A percentile compares a stretch with the other conserved stretches of the same genome.
These are phyloP conservation scores for Talaromyces sp. DNA, from an alignment of 2,329 filamentous ascomycete genomes.

Conservation along the genomic window DNA sequence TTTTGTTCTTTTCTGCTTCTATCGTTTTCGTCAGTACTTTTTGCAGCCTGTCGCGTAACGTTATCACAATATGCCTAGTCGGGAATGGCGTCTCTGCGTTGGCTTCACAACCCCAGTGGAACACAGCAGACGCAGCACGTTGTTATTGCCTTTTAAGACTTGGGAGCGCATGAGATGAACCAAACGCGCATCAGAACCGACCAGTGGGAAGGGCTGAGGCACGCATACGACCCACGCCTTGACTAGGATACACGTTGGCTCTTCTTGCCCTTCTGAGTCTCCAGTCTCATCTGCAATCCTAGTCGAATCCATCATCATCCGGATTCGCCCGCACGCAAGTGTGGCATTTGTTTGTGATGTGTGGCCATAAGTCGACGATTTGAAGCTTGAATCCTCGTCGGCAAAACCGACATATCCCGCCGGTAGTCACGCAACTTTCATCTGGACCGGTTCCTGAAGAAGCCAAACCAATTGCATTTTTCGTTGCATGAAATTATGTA, in stretches of 20 bases:
- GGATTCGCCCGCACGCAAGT: slow-evolving; percentile 4
- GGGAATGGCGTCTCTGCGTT: neutral
- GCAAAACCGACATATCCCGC: neutral
- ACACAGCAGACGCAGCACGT: slow-evolving; percentile 8
- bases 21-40: slow-evolving; percentile 6
- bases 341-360: neutral
- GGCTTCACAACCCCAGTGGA: neutral
- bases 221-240: slow-evolving; percentile 4
- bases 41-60: slow-evolving; percentile 5
- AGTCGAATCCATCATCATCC: neutral
- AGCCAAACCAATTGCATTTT: neutral
- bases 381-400: neutral
- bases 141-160: slow-evolving; percentile 2
- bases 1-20: slow-evolving; percentile 10
- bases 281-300: slow-evolving; percentile 1
- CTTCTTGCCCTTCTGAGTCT: neutral
- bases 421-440: neutral
- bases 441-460: neutral
- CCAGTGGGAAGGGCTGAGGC: slow-evolving; percentile 1
- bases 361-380: neutral
- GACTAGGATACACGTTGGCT: neutral
- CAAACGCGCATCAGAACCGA: slow-evolving; percentile 1
- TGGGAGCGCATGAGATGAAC: slow-evolving; percentile 2
- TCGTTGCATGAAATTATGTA: neutral
- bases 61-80: slow-evolving; percentile 7